Conservation (phyloP, 2,329 filamentous ascomycete genomes). For the Fusarium tupiense region DNA sequence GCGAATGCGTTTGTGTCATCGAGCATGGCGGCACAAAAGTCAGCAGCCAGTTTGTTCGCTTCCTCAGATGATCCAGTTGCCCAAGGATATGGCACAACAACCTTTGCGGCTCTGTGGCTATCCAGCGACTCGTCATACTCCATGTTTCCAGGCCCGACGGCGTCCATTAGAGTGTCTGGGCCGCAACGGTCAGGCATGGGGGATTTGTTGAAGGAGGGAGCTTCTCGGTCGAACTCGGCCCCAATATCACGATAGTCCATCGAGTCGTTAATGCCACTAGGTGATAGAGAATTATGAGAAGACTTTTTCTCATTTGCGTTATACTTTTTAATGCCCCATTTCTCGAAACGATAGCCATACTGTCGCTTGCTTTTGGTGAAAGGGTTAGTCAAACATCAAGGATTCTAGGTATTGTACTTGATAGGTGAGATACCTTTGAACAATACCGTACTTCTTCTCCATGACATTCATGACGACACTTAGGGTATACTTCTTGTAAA, state of each 20-base stretch:
- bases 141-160: constrained; percentile 2
- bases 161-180: not conserved
- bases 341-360: constrained; percentile 44
- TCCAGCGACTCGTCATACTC: not conserved
- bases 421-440: constrained; percentile 32
- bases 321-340: constrained; percentile 44
- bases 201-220: not conserved
- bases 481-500: constrained; percentile 37
- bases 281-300: not conserved
- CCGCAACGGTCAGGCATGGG: not conserved
- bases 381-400: not conserved
- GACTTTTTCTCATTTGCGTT: constrained; percentile 29
- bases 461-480: constrained; percentile 34
- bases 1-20: constrained; percentile 40
- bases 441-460: constrained; percentile 24
- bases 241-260: not conserved
- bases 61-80: constrained; percentile 19
- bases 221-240: not conserved
- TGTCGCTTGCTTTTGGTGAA: constrained; percentile 42
- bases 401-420: not conserved
- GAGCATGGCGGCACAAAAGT: constrained; percentile 40
- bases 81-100: constrained; percentile 28
- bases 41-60: constrained; percentile 38
- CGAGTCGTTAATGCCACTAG: constrained; percentile 6
- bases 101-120: not conserved